Percentiles rank a stretch among this genome's conserved stretches.
Evolutionary conservation across 179 eudicot genomes (phyloP).

Genomic region (Heliamphora pulchella): DNA sequence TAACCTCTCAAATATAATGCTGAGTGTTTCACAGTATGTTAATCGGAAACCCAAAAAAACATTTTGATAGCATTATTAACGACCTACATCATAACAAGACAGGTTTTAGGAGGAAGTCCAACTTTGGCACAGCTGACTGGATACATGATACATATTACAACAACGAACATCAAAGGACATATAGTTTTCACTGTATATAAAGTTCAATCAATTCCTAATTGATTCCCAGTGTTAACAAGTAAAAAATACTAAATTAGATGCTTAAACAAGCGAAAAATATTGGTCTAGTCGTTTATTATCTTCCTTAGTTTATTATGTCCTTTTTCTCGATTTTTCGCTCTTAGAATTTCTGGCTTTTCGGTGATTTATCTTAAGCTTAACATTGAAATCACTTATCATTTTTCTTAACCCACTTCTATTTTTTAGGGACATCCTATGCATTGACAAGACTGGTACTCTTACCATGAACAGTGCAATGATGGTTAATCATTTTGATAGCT

Average conservation of each 20-base stretch:
- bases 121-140: neutral
- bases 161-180: neutral
- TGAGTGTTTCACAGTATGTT: neutral
- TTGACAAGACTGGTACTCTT: constrained; percentile 55
- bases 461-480: constrained; percentile 42
- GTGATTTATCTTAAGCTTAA: neutral
- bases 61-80: neutral
- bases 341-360: neutral
- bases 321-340: neutral
- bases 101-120: neutral
- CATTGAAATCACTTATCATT: neutral
- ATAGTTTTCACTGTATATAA: neutral
- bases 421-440: constrained; percentile 45
- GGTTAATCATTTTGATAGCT: constrained; percentile 32
- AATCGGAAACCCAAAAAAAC: neutral
- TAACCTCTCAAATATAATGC: neutral
- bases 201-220: neutral
- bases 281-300: neutral
- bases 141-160: neutral
- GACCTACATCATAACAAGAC: neutral
- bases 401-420: neutral
- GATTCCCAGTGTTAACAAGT: neutral
- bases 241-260: neutral
- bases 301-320: neutral
- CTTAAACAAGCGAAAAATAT: neutral